Conservation (phyloP, 2,329 filamentous ascomycete species). For the Pestalotiopsis sp. region DNA sequence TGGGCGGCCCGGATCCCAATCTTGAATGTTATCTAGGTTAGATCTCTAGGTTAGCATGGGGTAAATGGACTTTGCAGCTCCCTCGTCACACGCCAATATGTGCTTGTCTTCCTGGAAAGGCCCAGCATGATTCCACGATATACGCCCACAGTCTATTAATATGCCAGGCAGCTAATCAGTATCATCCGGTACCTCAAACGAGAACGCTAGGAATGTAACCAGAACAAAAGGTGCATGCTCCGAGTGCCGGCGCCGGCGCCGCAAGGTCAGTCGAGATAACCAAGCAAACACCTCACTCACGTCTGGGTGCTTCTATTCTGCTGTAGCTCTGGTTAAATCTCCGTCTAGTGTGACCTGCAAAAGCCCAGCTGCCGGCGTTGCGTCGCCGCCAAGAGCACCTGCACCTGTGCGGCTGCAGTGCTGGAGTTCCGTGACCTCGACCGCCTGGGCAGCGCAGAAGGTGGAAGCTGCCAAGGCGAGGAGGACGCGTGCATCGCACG, state of each 20-base stretch:
- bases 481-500: neutral
- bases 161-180: neutral
- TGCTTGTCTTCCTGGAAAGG: too few species aligned
- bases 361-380: neutral
- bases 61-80: too few species aligned
- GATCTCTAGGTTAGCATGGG: too few species aligned
- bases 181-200: neutral
- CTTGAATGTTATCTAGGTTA: too few species aligned
- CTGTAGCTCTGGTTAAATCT: neutral
- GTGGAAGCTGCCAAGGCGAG: neutral
- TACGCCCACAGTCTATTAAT: neutral
- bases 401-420: neutral
- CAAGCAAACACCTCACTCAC: neutral
- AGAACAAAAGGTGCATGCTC: neutral
- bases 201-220: neutral
- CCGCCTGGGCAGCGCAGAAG: neutral
- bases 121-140: neutral
- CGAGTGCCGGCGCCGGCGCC: neutral
- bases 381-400: neutral
- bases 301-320: neutral
- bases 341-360: neutral
- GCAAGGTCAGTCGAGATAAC: neutral
- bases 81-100: too few species aligned
- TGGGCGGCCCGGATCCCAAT: too few species aligned
- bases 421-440: neutral